Base-by-base conservation (phyloP, 139 green algal genomes). In the Closterium sp. region DNA sequence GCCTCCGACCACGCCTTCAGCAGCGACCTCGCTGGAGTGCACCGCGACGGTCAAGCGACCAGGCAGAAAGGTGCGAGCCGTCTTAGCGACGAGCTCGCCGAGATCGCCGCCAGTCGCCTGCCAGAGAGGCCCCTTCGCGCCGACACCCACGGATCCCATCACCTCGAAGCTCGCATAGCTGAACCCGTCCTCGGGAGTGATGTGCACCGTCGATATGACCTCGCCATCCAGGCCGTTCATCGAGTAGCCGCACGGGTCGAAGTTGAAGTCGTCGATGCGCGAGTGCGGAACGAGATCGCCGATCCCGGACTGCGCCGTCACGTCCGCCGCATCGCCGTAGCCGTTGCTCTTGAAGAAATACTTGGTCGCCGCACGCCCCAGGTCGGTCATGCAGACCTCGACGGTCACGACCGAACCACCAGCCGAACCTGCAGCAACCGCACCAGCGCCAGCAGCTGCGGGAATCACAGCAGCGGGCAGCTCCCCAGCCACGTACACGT, bases 171-270 rank as follows among this genome's bases (percentile, higher is more conserved):
- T 98, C 5, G 98, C 97, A 89, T 99, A 99, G 86, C 92, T 97
- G 94, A 97, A 99, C 90, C 94, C 96, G 2, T 96, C 95, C 96
- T 99, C 98, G 0, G 98, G 98, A 0, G 98, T 99, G 95, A 99
- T 97, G 94, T 99, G 98, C 89, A 99, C 98, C 79, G 98, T 99
- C 79, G 97, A 97, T 94, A 97, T 97, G 31, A 95, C 95, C 5
- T n/a, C 91, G 11, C 90, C 96, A 31, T 95, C 70, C 17, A 99
- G 96, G 85, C 96, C 97, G 92, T 99, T 99, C 97, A 99, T 99
- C 86, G 95, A 98, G 97, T 99, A 99, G 84, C 98, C 98, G 95
- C 98, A 99, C 10, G 98, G 98, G 95, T 99, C 98, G 95, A 99
- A 99, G 11, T 99, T 96, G 90, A 98, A 99, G 94, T 99, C 98